Base-by-base conservation (phyloP, 305 asterid genomes). In the Fraxinus sp. region DNA sequence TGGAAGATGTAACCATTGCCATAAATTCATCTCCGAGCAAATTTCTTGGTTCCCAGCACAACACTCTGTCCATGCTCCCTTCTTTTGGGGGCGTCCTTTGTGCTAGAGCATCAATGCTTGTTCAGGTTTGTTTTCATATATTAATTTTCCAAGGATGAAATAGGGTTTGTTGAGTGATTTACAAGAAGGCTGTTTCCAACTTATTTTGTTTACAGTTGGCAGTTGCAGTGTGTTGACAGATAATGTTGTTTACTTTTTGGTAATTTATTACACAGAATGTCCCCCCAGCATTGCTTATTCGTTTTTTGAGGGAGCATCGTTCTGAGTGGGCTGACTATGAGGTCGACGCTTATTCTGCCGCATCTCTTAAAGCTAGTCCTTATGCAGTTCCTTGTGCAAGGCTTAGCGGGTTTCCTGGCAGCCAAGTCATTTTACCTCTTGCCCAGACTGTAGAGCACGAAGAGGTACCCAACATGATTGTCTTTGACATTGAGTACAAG, bases 81-180 rank as follows among this genome's bases (percentile, higher is more conserved):
- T 88, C 95, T 6, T 91, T 90, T 72, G 97, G 97, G 9, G 97
- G 98, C 62, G 94, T 96, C 80, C 91, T 96, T 78, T 96, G 99
- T 52, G 99, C 98, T 33, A 91, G 96, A 68, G 98, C 99, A 72
- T 94, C 99, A 8, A 96, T 96, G 99, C 99, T 96, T 88, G 96
- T 96, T 81, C 97, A 96, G 95, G 99, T 92, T 64, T 66, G 82
- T 55, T 82, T 9, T 24, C 26, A 57, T 57, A 57, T 57, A n/a
- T 55, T 52, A 55, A n/a, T 18, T 57, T 24, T 8, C 33, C 33
- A 10, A 66, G 16, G 33, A 20, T 59, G 70, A 59, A 59, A 22
- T 66, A 24, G n/a, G 8, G 35, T 66, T 66, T 66, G 35, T 66
- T 66, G 73, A 64, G 36, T 22, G 73, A 26, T 66, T 11, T 10